A percentile compares a stretch with the other conserved stretches of the same genome.
Conservation (phyloP, 306 rosid genomes). For the Fragaria iinumae region DNA sequence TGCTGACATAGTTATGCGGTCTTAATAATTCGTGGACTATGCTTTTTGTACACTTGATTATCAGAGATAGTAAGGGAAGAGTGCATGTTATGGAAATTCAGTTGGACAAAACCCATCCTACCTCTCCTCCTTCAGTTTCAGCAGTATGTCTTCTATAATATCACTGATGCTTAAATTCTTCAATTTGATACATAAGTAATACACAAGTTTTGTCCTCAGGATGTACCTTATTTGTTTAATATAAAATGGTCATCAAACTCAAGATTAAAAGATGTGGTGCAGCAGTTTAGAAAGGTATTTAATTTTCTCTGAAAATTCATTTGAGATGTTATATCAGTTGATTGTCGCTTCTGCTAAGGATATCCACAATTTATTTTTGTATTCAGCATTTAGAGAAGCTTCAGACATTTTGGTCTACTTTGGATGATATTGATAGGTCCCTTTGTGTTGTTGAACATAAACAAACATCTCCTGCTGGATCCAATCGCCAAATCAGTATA, state of each 20-base stretch:
- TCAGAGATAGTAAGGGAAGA: constrained; percentile 36
- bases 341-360: neutral
- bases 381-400: constrained; percentile 38
- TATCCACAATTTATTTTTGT: constrained; percentile 2
- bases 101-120: constrained; percentile 35
- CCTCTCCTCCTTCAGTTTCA: constrained; percentile 35
- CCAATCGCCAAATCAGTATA: constrained; percentile 20
- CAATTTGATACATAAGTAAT: neutral
- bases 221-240: constrained; percentile 28
- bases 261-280: constrained; percentile 36
- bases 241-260: constrained; percentile 35
- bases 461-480: constrained; percentile 22
- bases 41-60: neutral
- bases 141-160: constrained; percentile 24
- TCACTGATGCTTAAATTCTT: neutral
- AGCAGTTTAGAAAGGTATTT: constrained; percentile 34
- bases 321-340: neutral
- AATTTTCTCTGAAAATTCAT: neutral
- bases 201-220: constrained; percentile 22
- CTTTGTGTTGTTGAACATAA: constrained; percentile 27
- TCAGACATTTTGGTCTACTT: constrained; percentile 38
- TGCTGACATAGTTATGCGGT: neutral
- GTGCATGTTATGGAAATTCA: constrained; percentile 31
- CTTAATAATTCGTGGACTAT: neutral
- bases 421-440: constrained; percentile 34